phyloP scores from a whole-genome alignment of 495 filamentous ascomycete genomes.

The Aspergillus diversus region DNA sequence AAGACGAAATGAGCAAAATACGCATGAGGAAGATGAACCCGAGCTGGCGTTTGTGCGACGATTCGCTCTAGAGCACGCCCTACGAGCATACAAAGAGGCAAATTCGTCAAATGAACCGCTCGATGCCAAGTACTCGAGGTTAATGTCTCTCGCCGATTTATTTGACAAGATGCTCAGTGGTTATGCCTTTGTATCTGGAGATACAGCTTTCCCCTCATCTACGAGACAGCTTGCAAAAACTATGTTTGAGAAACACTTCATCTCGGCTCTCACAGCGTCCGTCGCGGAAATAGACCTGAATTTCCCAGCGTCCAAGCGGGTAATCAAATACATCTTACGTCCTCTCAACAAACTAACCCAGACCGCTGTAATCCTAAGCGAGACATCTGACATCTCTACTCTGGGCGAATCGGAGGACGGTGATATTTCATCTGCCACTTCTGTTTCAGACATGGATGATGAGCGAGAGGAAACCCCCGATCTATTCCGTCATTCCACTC shows the following conservation, averaged over 20 bases:
- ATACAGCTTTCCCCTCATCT: conserved; percentile 50
- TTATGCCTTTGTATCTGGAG: conserved; percentile 61
- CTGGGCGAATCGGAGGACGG: conserved; percentile 77
- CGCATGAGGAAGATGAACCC: conserved; percentile 75
- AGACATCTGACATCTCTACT: conserved; percentile 70
- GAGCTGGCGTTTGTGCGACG: conserved; percentile 90
- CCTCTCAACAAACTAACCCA: conserved; percentile 85
- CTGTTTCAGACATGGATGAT: conserved; percentile 83
- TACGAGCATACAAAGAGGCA: conserved; percentile 91
- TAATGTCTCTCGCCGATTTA: conserved; percentile 84
- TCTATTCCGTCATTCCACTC: conserved; percentile 91
- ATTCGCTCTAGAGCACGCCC: conserved; percentile 90
- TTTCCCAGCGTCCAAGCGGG: conserved; percentile 87
- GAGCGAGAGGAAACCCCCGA: conserved; percentile 96
- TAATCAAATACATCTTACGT: conserved; percentile 93
- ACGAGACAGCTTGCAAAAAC: conserved; percentile 79
- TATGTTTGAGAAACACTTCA: conserved; percentile 98
- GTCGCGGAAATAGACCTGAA: conserved; percentile 96
- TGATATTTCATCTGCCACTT: conserved; percentile 87
- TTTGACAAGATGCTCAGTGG: conserved; percentile 91
- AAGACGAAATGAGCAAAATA: conserved; percentile 50
- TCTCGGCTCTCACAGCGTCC: conserved; percentile 82
- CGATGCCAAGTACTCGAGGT: conserved; percentile 83
- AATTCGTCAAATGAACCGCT: conserved; percentile 74
- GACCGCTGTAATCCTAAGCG: conserved; percentile 82